phyloP scores from a whole-genome alignment of 805 yeast species.

The Ascoidea tarda region DNA sequence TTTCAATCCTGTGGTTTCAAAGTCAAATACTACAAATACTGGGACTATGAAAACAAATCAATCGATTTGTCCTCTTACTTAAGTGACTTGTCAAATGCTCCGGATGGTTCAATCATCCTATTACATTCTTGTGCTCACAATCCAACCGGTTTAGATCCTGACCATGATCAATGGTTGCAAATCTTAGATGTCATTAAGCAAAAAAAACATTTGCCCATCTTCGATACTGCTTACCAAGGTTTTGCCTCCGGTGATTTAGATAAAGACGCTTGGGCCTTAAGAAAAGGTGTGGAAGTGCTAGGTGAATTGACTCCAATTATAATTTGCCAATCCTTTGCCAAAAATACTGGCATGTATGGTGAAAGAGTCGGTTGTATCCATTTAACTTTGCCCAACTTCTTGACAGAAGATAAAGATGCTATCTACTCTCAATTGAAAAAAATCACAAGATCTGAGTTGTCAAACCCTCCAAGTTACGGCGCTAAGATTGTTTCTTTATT shows the following conservation, averaged over 20 bases:
- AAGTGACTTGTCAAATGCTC: slow-evolving; percentile 43
- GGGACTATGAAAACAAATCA: slow-evolving; percentile 58
- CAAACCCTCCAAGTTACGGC: slow-evolving; percentile 93
- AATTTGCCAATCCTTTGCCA: slow-evolving; percentile 88
- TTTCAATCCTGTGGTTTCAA: slow-evolving; percentile 57
- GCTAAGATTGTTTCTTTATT: slow-evolving; percentile 77
- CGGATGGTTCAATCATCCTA: slow-evolving; percentile 19
- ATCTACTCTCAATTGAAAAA: slow-evolving; percentile 74
- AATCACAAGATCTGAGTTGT: slow-evolving; percentile 74
- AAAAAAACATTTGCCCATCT: slow-evolving; percentile 58
- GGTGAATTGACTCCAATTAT: slow-evolving; percentile 10
- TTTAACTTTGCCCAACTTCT: slow-evolving; percentile 8
- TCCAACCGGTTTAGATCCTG: slow-evolving; percentile 93
- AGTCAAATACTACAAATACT: slow-evolving; percentile 69
- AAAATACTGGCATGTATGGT: slow-evolving; percentile 91
- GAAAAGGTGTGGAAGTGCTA: slow-evolving; percentile 27
- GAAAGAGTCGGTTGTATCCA: slow-evolving; percentile 73
- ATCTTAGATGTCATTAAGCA: slow-evolving; percentile 49
- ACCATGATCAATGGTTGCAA: slow-evolving; percentile 64
- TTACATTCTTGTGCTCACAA: slow-evolving; percentile 95
- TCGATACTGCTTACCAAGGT: slow-evolving; percentile 95
- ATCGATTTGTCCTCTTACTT: slow-evolving; percentile 63
- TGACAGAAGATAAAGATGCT: slow-evolving; percentile 26
- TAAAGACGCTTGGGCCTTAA: slow-evolving; percentile 49
- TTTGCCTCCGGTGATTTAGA: slow-evolving; percentile 77